Percentiles rank a stretch among this genome's conserved stretches.
phyloP scores from a whole-genome alignment of 2,329 filamentous ascomycete species.

The Neofusicoccum laricinum region DNA sequence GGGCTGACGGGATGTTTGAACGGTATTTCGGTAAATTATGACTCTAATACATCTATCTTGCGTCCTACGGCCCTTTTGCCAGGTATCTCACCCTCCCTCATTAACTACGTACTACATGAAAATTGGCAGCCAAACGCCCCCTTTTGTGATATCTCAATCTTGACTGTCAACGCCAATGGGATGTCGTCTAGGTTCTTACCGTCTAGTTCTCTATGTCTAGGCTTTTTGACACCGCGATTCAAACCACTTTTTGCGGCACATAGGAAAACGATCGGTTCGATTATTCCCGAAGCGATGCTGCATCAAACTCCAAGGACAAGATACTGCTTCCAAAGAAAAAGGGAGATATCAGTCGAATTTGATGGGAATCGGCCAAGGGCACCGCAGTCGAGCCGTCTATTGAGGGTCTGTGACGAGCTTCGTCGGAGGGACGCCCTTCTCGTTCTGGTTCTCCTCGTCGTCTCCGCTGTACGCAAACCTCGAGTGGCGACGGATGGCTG shows the following conservation, averaged over 20 bases:
- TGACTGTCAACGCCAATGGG: not conserved
- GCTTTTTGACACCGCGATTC: not conserved
- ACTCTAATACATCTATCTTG: too few species aligned
- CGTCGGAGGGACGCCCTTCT: slow-evolving; percentile 3
- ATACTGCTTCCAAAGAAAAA: not conserved
- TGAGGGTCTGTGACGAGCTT: not conserved
- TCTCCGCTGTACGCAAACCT: slow-evolving; percentile 69
- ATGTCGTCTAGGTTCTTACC: not conserved
- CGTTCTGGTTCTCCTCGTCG: slow-evolving; percentile 46
- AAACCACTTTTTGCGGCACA: not conserved
- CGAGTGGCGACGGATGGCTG: slow-evolving; percentile 63
- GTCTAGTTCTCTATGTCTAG: not conserved
- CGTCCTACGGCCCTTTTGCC: not conserved
- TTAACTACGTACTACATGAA: not conserved
- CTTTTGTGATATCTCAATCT: not conserved
- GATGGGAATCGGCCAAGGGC: not conserved
- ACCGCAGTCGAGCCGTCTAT: not conserved
- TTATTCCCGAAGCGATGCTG: not conserved
- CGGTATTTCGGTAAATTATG: too few species aligned
- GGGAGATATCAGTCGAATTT: too few species aligned
- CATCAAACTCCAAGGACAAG: not conserved
- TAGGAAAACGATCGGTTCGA: not conserved
- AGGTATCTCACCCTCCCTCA: not conserved
- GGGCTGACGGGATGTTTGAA: not conserved
- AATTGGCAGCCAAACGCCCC: not conserved